Evolutionary conservation across 2,329 filamentous ascomycete species (phyloP).

Genomic region (Neocucurbitaria cava): DNA sequence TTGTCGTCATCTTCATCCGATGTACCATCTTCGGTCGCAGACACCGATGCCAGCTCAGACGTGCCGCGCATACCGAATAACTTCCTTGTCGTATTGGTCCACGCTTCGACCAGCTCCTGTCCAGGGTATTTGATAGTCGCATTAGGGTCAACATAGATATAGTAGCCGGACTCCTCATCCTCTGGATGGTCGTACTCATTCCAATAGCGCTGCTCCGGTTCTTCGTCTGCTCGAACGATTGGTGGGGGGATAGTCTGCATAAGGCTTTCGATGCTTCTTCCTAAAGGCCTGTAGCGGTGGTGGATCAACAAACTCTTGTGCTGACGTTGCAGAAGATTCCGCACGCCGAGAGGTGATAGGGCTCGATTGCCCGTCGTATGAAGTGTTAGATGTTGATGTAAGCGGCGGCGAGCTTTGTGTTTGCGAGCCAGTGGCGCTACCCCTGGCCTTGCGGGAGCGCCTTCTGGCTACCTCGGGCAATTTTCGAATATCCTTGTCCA

Average conservation of each 20-base stretch:
- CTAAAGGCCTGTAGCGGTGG: conserved; percentile 52
- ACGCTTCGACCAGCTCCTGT: conserved; percentile 63
- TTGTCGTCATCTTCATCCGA: conserved; percentile 59
- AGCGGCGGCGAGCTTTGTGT: conserved; percentile 36
- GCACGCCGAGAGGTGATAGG: conserved; percentile 35
- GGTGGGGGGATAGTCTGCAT: conserved; percentile 33
- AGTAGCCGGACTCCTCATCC: conserved; percentile 65
- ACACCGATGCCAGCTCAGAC: conserved; percentile 32
- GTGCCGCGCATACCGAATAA: conserved; percentile 32
- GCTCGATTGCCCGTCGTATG: conserved; percentile 45
- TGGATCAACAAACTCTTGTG: conserved; percentile 45
- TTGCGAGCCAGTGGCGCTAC: conserved; percentile 27
- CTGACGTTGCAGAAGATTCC: conserved; percentile 46
- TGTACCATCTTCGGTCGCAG: conserved; percentile 53
- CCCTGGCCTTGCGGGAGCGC: conserved; percentile 36
- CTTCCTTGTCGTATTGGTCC: conserved; percentile 28
- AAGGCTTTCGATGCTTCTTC: conserved; percentile 50
- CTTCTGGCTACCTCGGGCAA: conserved; percentile 51
- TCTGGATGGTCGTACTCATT: conserved; percentile 87
- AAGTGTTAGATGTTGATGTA: conserved; percentile 49
- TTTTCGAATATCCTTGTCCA: conserved; percentile 61
- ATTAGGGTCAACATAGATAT: conserved; percentile 79
- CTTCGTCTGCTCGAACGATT: conserved; percentile 23
- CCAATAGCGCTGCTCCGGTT: conserved; percentile 66
- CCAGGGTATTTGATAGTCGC: conserved; percentile 67